These are phyloP conservation scores for Holtermanniella nyarrowii DNA, from an alignment of 768 basidiomycete species.

Conservation along the genomic window DNA sequence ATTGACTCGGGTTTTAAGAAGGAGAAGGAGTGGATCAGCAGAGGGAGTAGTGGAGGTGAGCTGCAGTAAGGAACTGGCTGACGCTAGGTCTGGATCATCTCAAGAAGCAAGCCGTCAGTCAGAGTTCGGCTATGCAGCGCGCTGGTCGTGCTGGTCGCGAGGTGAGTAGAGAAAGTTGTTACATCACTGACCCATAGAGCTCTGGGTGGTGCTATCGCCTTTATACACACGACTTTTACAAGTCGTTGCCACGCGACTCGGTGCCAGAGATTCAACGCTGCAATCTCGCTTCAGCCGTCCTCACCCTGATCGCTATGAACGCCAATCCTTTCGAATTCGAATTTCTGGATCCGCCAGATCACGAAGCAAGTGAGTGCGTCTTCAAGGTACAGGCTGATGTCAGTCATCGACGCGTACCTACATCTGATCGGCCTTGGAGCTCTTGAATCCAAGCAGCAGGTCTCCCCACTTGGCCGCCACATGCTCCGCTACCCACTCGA, in stretches of 20 bases:
- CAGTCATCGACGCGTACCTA: slow-evolving; percentile 41
- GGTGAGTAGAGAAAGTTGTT: slow-evolving; percentile 42
- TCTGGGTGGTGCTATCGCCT: slow-evolving; percentile 80
- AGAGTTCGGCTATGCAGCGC: slow-evolving; percentile 76
- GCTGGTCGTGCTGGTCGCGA: slow-evolving; percentile 94
- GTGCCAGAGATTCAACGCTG: slow-evolving; percentile 87
- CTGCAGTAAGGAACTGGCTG: not conserved
- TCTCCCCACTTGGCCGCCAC: slow-evolving; percentile 64
- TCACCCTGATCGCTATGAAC: slow-evolving; percentile 75
- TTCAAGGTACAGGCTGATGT: not conserved
- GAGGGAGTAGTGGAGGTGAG: slow-evolving; percentile 51
- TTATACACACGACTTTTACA: slow-evolving; percentile 75
- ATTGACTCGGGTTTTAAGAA: slow-evolving; percentile 95
- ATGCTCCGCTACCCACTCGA: slow-evolving; percentile 95
- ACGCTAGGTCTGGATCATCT: not conserved
- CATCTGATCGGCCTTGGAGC: slow-evolving; percentile 68
- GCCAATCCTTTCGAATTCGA: slow-evolving; percentile 71
- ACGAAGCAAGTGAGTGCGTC: slow-evolving; percentile 55
- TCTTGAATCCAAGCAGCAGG: slow-evolving; percentile 52
- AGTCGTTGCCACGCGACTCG: slow-evolving; percentile 53
- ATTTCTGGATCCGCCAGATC: slow-evolving; percentile 78
- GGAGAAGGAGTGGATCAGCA: slow-evolving; percentile 70
- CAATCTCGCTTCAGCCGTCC: slow-evolving; percentile 67
- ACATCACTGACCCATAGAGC: slow-evolving; percentile 45
- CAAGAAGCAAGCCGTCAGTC: slow-evolving; percentile 67